Conservation (phyloP, 2,329 filamentous ascomycete genomes). For the Scytalidium sp. region DNA sequence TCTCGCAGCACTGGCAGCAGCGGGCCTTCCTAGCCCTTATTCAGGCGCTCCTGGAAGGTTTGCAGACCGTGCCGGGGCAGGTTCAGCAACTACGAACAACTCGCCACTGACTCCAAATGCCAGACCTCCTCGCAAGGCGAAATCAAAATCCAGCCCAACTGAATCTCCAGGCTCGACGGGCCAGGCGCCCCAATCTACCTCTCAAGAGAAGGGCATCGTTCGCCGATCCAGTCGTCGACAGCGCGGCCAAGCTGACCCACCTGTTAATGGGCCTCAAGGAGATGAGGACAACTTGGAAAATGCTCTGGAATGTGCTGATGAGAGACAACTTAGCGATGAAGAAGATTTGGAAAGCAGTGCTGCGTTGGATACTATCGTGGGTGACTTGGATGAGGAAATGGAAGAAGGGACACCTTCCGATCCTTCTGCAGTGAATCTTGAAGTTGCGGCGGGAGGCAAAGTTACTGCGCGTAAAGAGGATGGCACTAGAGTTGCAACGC, state of each 20-base stretch:
- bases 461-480: slow-evolving; percentile 91
- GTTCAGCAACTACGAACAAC: slow-evolving; percentile 31
- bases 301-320: slow-evolving; percentile 88
- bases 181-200: slow-evolving; percentile 35
- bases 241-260: slow-evolving; percentile 48
- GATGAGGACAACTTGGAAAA: slow-evolving; percentile 63
- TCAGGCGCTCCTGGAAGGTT: slow-evolving; percentile 26
- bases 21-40: slow-evolving; percentile 54
- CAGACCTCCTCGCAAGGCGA: slow-evolving; percentile 28
- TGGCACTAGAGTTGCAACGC: slow-evolving; percentile 81
- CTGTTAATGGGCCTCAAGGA: slow-evolving; percentile 47
- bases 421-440: slow-evolving; percentile 85
- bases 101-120: slow-evolving; percentile 33
- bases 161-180: slow-evolving; percentile 41
- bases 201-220: slow-evolving; percentile 55
- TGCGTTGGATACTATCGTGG: slow-evolving; percentile 83
- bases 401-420: slow-evolving; percentile 68
- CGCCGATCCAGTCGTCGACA: slow-evolving; percentile 64
- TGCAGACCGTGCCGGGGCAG: slow-evolving; percentile 22
- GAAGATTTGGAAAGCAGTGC: slow-evolving; percentile 63
- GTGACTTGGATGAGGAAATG: slow-evolving; percentile 83
- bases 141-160: slow-evolving; percentile 40
- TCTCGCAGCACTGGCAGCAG: slow-evolving; percentile 74
- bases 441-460: slow-evolving; percentile 81
- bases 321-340: slow-evolving; percentile 76